Percentiles rank a stretch among this genome's conserved stretches.
These are phyloP conservation scores for Fusarium coicis DNA, from an alignment of 2,329 filamentous ascomycete genomes.

Conservation along the genomic window DNA sequence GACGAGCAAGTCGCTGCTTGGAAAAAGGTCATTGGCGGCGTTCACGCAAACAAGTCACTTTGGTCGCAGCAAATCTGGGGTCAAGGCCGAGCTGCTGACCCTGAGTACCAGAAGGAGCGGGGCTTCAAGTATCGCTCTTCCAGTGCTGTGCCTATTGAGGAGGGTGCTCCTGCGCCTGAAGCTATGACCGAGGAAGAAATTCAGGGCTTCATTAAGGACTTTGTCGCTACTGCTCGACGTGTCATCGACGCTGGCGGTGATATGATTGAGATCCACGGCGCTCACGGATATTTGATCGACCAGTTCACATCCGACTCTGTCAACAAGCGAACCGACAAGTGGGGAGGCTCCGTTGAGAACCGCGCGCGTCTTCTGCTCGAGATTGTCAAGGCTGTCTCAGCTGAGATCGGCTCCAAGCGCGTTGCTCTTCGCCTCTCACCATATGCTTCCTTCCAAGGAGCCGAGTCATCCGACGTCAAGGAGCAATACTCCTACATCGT, in stretches of 20 bases:
- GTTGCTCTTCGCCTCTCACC: slow-evolving; percentile 55
- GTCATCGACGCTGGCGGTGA: slow-evolving; percentile 24
- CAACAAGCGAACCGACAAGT: slow-evolving; percentile 59
- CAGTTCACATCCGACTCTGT: slow-evolving; percentile 61
- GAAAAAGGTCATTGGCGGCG: slow-evolving; percentile 42
- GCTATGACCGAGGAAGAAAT: slow-evolving; percentile 24
- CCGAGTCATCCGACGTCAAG: slow-evolving; percentile 33
- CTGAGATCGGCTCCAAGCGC: slow-evolving; percentile 47
- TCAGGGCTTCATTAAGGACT: slow-evolving; percentile 9
- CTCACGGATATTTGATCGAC: slow-evolving; percentile 66
- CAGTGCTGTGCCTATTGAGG: slow-evolving; percentile 23
- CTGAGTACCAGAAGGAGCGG: slow-evolving; percentile 34
- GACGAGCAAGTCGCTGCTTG: slow-evolving; percentile 43
- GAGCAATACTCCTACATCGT: slow-evolving; percentile 42
- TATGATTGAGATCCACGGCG: slow-evolving; percentile 36
- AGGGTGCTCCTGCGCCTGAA: slow-evolving; percentile 1
- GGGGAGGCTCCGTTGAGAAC: slow-evolving; percentile 66
- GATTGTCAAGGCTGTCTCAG: slow-evolving; percentile 52
- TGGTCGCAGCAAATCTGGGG: slow-evolving; percentile 45
- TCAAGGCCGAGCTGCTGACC: slow-evolving; percentile 35
- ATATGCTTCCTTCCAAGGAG: slow-evolving; percentile 43
- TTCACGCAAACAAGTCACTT: slow-evolving; percentile 45
- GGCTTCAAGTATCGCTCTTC: slow-evolving; percentile 46
- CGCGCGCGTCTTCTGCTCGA: slow-evolving; percentile 62
- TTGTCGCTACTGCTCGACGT: slow-evolving; percentile 12